Base-by-base conservation (phyloP, 768 basidiomycete genomes). In the Mycena metata region DNA sequence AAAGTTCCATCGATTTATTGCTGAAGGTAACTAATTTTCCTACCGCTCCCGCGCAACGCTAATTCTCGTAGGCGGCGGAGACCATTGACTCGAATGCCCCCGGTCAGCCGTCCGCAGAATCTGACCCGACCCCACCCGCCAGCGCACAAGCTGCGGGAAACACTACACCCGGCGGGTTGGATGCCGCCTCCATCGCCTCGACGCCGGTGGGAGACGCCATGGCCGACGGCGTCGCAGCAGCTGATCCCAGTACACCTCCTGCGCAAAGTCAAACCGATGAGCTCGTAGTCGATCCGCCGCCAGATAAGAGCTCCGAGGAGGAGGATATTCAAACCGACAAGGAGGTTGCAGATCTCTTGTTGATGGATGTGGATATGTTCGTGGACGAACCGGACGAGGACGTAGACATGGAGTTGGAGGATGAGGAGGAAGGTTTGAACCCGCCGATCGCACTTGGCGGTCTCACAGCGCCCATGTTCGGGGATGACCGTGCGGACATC, bases 381-480 rank as follows among this genome's bases (percentile, higher is more conserved):
- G 19, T 69, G 16, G 68, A 60, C 55, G 70, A 65, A 54, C 36
- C 55, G 21, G 58, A 68, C 7, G 70, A 67, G 70, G 70, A 71
- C 55, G 70, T 64, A 1, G 70, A 67, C 59, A 71, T 71, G 69
- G 70, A 72, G 36, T 24, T 66, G 17, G 70, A 72, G 33, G 62
- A 71, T 41, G 70, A 71, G 8, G 66, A 67, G 24, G 69, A 71
- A 52, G 62, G 50, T 24, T 63, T 50, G 9, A 23, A 67, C 30
- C 61, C 62, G 30, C 66, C 62, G 1, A 67, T 64, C 41, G 64
- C 66, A 16, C 43, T 67, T 17, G 66, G 70, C 35, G 65, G 64
- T 3, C 42, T 67, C 9, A 36, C n/a, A 8, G 61, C 60, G 36
- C 68, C 68, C 23, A 61, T 69, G 59, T 69, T 69, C 47, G 68